Base-by-base conservation (phyloP, 345 rosid species). In the Citrus trifoliata region DNA sequence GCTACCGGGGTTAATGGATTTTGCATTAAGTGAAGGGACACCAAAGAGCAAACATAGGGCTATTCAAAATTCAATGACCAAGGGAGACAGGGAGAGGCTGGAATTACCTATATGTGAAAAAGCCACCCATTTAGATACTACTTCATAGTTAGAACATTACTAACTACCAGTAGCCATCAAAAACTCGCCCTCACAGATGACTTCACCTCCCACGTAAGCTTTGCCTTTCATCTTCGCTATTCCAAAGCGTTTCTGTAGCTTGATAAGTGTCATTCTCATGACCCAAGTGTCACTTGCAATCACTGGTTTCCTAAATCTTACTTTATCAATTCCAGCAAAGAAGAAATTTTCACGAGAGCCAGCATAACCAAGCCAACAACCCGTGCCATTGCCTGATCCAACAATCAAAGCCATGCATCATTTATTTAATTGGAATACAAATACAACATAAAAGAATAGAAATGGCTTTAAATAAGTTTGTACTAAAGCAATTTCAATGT, bases 211-310 rank as follows among this genome's bases (percentile, higher is more conserved):
- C 14, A 94, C 98, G 53, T 92, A 97, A 73, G 99, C 99, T 83
- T 94, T 97, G 25, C 98, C 98, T 80, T 97, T 95, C 98, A 97
- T 92, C 86, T 94, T 97, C 9, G 98, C 98, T 48, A 97, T 89
- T 78, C 98, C 98, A 65, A 93, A 97, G 76, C 93, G 89, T 80
- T 90, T 94, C 83, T 92, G 97, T 63, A 97, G 84, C 96, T 91
- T 92, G 74, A 82, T 68, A 51, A 97, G 93, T 16, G 91, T 97
- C 98, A 94, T 94, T 85, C 97, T 93, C 98, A 94, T 94, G n/a
- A 94, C 97, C 64, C 93, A 83, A 33, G 98, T 94, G 83, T 97
- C 99, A 62, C 98, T 98, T 0, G 99, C 98, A 70, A 97, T 87
- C 58, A 97, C 99, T 10, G 99, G 99, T 86, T 92, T 94, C 53